Base-by-base conservation (phyloP, 2,329 filamentous ascomycete species). In the Dothiorella sarmentorum region DNA sequence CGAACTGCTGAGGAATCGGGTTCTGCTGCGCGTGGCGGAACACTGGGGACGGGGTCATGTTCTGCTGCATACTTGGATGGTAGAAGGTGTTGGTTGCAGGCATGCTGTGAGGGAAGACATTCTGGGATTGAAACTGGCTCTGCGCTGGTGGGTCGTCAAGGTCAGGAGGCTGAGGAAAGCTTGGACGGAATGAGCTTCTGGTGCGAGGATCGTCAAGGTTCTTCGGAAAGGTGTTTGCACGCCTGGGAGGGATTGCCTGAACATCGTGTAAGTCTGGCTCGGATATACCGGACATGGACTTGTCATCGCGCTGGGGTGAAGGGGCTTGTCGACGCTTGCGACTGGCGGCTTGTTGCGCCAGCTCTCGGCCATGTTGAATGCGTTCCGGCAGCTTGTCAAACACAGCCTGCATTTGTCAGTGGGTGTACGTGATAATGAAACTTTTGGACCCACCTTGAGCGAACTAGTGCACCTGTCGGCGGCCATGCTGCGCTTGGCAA, bases 401-500 rank as follows among this genome's bases (percentile, higher is more conserved):
- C 7, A 97, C 80, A 49, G 81, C 80, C 90, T 94, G 65, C 26
- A 15, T 31, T 42, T 43, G 44, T 58, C 37, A 58, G 56, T 47
- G 37, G 26, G 26, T 35, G 26, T 43, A 33, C 40, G 47, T 38
- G 43, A 22, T 35, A 44, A 44, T 24, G 27, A 44, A 42, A 27
- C n/a, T 24, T 4, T 53, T 24, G 33, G 5, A 75, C 84, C 72
- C 80, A 93, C 90, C 69, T 85, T 83, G 26, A 99, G 80, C 38
- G 90, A 88, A 44, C 80, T 81, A 1, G 89, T 90, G 67, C 95
- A 94, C 61, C 90, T 82, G 69, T 97, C 91, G 3, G 94, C 94
- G 33, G 92, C 91, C 80, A 95, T 82, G 68, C 91, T 97, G 66
- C 88, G 87, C 66, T 89, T 86, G 2, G 91, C 88, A 60, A 97